A percentile compares a stretch with the other conserved stretches of the same genome.
These are phyloP conservation scores for Trichophyton equinum DNA, from an alignment of 2,329 filamentous ascomycete species.

Conservation along the genomic window DNA sequence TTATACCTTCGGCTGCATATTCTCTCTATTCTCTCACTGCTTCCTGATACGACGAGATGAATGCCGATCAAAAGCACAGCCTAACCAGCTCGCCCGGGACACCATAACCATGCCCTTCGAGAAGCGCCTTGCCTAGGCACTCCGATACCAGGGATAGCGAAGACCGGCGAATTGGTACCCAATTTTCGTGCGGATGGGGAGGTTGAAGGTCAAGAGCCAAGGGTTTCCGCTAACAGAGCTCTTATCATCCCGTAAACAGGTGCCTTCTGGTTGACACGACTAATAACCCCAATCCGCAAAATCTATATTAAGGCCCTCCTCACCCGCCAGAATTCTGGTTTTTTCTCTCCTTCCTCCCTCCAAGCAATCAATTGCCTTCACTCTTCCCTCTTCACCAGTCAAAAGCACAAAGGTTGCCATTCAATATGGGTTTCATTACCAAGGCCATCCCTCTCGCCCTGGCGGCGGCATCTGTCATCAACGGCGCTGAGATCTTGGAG, in stretches of 20 bases:
- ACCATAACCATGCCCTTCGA: not conserved
- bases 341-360: not conserved
- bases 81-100: not conserved
- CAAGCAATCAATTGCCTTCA: not conserved
- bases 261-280: not conserved
- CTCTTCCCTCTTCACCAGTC: not conserved
- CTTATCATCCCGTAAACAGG: not conserved
- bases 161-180: not conserved
- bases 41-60: not conserved
- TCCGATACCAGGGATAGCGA: not conserved
- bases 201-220: not conserved
- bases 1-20: not conserved
- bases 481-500: conserved; percentile 8
- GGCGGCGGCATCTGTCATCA: conserved; percentile 5
- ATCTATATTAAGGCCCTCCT: not conserved
- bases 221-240: not conserved
- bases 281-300: not conserved
- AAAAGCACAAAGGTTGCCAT: not conserved
- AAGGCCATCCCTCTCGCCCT: conserved; percentile 6
- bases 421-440: conserved; percentile 6
- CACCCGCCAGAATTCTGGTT: not conserved
- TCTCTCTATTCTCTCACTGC: not conserved
- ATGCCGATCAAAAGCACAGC: not conserved
- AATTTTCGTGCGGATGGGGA: not conserved
- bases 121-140: not conserved